Evolutionary conservation across 164 flowering plant genomes (phyloP).

Genomic region (Vitis rupestris): DNA sequence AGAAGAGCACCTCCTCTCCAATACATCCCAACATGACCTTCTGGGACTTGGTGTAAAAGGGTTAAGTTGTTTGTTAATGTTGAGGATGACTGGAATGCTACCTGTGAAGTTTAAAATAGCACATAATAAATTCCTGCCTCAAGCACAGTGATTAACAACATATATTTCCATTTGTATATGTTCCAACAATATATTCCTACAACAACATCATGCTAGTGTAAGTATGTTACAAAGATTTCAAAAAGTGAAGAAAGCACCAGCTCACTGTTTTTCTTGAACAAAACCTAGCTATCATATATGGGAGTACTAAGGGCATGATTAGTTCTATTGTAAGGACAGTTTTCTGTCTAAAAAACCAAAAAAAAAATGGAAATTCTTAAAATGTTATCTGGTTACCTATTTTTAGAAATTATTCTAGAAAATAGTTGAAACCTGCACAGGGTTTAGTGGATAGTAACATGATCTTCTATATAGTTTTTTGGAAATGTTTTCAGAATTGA

Average conservation of each 20-base stretch:
- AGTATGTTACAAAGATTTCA: neutral
- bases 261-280: neutral
- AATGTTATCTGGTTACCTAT: no score
- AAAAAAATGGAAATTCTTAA: no score
- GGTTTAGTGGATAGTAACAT: no score
- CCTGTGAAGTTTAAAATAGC: slow-evolving; percentile 18
- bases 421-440: no score
- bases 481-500: no score
- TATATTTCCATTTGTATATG: neutral
- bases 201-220: neutral
- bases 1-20: slow-evolving; percentile 99
- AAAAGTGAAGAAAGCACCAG: neutral
- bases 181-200: neutral
- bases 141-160: neutral
- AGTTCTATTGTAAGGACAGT: no score
- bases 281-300: neutral
- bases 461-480: no score
- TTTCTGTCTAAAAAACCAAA: no score
- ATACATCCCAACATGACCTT: slow-evolving; percentile 96
- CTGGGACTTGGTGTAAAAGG: slow-evolving; percentile 90
- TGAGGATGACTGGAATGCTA: slow-evolving; percentile 35
- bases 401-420: no score
- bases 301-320: neutral
- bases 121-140: neutral
- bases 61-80: slow-evolving; percentile 31